These are phyloP conservation scores for Aurantiochytrium sp. DNA, from an alignment of 108 stramenopile species.

Conservation along the genomic window DNA sequence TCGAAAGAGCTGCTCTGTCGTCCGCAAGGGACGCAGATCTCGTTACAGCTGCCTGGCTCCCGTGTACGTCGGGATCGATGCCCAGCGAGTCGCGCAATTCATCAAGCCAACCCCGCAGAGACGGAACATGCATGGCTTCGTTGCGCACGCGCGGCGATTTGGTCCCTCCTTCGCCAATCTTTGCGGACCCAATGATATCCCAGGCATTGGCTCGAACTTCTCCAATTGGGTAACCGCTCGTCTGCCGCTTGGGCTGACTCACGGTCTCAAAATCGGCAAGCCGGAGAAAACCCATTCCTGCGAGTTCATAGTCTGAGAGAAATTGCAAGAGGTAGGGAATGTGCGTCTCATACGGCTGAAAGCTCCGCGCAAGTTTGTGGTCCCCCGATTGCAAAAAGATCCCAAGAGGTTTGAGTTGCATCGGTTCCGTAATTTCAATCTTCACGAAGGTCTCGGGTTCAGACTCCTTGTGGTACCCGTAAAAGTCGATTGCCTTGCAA, in stretches of 20 bases:
- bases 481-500: neutral
- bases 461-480: neutral
- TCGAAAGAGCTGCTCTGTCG: neutral
- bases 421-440: neutral
- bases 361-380: neutral
- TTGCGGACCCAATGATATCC: neutral
- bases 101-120: neutral
- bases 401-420: neutral
- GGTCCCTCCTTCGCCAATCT: neutral
- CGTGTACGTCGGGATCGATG: neutral
- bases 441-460: neutral
- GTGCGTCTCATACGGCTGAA: slow-evolving; percentile 35
- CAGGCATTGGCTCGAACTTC: neutral
- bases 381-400: neutral
- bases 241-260: neutral
- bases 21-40: neutral
- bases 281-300: slow-evolving; percentile 12
- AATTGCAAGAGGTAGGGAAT: slow-evolving; percentile 24
- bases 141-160: no score
- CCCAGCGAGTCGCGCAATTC: neutral
- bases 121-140: neutral
- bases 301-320: slow-evolving; percentile 12
- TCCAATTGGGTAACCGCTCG: neutral
- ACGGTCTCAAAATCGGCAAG: neutral
- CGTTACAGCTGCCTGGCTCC: neutral